phyloP scores from a whole-genome alignment of 2,329 filamentous ascomycete species.

The Fusarium tricinctum region DNA sequence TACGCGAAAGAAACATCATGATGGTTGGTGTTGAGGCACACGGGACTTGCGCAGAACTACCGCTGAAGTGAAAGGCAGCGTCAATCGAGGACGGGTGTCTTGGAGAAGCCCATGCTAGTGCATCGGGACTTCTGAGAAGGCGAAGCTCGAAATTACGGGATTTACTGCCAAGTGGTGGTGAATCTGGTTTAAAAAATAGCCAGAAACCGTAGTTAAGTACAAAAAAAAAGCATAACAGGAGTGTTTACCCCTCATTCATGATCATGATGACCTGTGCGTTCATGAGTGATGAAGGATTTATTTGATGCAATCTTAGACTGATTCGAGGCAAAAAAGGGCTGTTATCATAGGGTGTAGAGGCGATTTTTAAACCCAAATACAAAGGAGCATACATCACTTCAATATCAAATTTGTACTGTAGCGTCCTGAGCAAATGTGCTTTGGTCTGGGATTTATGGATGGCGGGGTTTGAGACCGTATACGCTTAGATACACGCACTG shows the following conservation, averaged over 20 bases:
- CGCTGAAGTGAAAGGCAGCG: slow-evolving; percentile 41
- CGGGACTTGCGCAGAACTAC: slow-evolving; percentile 40
- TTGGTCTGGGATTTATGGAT: not conserved
- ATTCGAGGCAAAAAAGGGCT: not conserved
- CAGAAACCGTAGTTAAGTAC: slow-evolving; percentile 45
- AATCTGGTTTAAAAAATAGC: slow-evolving; percentile 40
- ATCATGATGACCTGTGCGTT: slow-evolving; percentile 13
- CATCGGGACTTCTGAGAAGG: slow-evolving; percentile 46
- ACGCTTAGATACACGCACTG: not conserved
- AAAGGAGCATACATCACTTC: not conserved
- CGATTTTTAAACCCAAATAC: not conserved
- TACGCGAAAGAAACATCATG: slow-evolving; percentile 43
- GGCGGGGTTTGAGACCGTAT: not conserved
- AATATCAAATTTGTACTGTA: not conserved
- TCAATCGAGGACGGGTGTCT: slow-evolving; percentile 38
- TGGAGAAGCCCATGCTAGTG: slow-evolving; percentile 50
- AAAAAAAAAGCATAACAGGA: slow-evolving; percentile 46
- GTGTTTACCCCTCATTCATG: slow-evolving; percentile 38
- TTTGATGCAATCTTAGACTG: not conserved
- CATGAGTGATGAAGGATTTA: not conserved
- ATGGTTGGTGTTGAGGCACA: slow-evolving; percentile 46
- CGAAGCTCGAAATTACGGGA: slow-evolving; percentile 46
- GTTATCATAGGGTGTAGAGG: not conserved
- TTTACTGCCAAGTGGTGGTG: slow-evolving; percentile 50
- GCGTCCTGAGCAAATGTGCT: not conserved